phyloP scores from a whole-genome alignment of 306 rosid genomes.

The Acacia confusa region DNA sequence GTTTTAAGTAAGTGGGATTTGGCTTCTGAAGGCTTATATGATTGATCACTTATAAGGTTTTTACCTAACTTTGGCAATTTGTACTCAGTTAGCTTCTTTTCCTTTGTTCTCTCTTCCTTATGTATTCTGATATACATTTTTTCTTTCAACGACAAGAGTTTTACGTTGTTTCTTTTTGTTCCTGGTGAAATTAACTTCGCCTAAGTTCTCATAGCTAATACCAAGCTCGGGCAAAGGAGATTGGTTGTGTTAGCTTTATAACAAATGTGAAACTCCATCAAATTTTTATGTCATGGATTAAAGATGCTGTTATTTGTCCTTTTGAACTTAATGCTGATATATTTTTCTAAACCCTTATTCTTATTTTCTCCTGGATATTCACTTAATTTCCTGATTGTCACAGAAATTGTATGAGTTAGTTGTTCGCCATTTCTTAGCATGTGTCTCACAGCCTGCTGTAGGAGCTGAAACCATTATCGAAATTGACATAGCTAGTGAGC shows the following conservation, averaged over 20 bases:
- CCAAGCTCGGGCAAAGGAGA: background rate
- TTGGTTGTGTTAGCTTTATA: background rate
- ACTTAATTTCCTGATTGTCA: no score
- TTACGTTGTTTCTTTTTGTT: background rate
- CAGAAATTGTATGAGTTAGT: no score
- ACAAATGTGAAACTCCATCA: background rate
- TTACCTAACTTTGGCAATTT: slow-evolving; percentile 20
- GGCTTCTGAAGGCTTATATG: no score
- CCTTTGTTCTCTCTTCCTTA: background rate
- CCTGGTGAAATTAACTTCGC: background rate
- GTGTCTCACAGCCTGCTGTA: no score
- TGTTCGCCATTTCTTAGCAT: no score
- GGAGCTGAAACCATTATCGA: no score
- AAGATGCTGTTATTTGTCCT: background rate
- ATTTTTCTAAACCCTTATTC: no score
- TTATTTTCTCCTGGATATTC: no score
- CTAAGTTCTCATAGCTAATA: no score
- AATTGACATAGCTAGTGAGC: no score
- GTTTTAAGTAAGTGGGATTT: no score
- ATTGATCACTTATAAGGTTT: slow-evolving; percentile 13
- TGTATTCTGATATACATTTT: background rate
- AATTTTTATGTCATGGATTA: background rate
- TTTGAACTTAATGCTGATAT: background rate
- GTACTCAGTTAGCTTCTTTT: slow-evolving; percentile 6
- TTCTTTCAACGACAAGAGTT: background rate